Conservation (phyloP, 1,284 basidiomycete genomes). For the Inonotus obliquus region DNA sequence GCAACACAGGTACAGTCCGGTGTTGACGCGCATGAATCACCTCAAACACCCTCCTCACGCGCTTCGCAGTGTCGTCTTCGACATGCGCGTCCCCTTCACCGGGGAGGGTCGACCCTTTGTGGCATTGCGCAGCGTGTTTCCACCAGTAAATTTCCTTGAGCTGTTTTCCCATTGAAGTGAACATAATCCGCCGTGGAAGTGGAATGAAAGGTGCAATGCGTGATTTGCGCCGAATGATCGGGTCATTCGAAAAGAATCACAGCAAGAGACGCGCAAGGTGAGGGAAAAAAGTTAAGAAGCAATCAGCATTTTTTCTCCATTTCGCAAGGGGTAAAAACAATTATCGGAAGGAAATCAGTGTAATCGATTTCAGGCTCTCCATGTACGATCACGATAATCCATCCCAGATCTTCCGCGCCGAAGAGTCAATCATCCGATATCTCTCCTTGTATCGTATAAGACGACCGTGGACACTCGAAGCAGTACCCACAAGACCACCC, state of each 20-base stretch:
- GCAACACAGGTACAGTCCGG: not conserved
- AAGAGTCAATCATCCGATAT: not conserved
- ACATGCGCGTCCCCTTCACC: constrained; percentile 52
- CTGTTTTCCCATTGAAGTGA: constrained; percentile 28
- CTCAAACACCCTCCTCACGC: constrained; percentile 16
- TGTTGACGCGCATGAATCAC: not conserved
- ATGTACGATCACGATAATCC: not conserved
- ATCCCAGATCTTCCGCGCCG: not conserved
- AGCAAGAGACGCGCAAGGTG: no score
- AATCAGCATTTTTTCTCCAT: no score
- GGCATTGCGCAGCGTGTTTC: constrained; percentile 75
- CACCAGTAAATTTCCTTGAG: constrained; percentile 77
- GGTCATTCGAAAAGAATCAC: not conserved
- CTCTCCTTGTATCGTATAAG: not conserved
- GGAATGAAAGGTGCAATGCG: not conserved
- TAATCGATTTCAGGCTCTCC: not conserved
- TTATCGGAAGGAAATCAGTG: not conserved
- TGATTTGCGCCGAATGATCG: not conserved
- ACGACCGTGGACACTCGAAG: not conserved
- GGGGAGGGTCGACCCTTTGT: constrained; percentile 48
- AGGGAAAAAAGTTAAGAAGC: not conserved
- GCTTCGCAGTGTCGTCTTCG: constrained; percentile 33
- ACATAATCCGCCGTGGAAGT: no score
- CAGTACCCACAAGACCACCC: not conserved
- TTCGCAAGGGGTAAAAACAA: not conserved